Evolutionary conservation across 768 basidiomycete genomes (phyloP), one percentile per base, ranked within the genome.

Genomic region (Suillus subluteus): DNA sequence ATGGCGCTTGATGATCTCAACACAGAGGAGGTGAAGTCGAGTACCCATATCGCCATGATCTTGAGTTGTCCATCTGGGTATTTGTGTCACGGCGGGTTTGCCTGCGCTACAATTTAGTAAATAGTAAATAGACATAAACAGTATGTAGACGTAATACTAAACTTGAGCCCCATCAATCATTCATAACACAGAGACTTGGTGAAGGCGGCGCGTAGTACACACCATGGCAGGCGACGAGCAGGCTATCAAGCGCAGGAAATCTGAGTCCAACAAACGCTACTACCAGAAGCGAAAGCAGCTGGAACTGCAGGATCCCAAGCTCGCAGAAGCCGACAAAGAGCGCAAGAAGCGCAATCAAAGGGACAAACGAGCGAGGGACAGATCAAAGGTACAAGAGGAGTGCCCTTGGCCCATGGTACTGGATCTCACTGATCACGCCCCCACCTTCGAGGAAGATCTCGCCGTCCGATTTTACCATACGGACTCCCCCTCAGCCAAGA

Each of bases 281-380:
- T 48, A 48, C 12, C n/a, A 48, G 12, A 48, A 23, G 48, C 5
- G n/a, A 48, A 48, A 48, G n/a, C 48, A 48, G 48, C 48, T 23
- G n/a, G n/a, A 48, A 13, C 48, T 23, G 11, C 48, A 23, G 48
- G 48, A 48, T 23, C n/a, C n/a, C 48, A 23, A 48, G 48, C n/a
- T 48, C n/a, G n/a, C n/a, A 48, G 48, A 48, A 11, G 48, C 48
- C 3, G 48, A 48, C 12, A 48, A 23, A 23, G 48, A 48, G 12
- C n/a, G n/a, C n/a, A 48, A 48, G 48, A 48, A 48, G 48, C 48
- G n/a, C n/a, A 48, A 48, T 48, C 48, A 48, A 6, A 48, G 48
- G 48, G n/a, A 48, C n/a, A 48, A 48, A 23, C n/a, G n/a, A 11
- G 48, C n/a, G 5, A 48, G n/a, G n/a, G 48, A 23, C n/a, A 23